phyloP scores from a whole-genome alignment of 768 basidiomycete genomes.

The Leccinum pellstonianum region DNA sequence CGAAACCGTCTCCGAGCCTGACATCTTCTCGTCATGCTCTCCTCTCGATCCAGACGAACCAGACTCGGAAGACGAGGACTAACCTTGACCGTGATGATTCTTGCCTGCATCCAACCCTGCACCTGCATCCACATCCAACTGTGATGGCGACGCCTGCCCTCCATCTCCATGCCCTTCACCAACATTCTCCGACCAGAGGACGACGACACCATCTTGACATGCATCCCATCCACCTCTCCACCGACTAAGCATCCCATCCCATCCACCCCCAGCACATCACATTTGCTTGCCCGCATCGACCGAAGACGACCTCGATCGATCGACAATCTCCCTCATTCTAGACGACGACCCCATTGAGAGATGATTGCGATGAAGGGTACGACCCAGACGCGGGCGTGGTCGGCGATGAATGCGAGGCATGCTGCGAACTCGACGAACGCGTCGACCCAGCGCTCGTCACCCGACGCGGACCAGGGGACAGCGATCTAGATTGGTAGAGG shows the following conservation, averaged over 20 bases:
- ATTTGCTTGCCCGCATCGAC: constrained; percentile 23
- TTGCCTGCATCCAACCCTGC: constrained; percentile 5
- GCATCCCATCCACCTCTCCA: constrained; percentile 10
- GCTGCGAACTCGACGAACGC: constrained; percentile 10
- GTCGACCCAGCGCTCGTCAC: constrained; percentile 6
- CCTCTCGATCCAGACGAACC: too few species aligned
- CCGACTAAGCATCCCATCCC: constrained; percentile 16
- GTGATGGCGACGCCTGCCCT: neutral
- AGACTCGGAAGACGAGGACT: neutral
- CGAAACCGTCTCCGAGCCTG: neutral
- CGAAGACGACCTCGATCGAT: constrained; percentile 25
- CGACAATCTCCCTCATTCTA: constrained; percentile 30
- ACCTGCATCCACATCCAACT: neutral
- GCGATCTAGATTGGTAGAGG: constrained; percentile 16
- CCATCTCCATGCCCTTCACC: constrained; percentile 1
- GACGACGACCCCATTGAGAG: constrained; percentile 8
- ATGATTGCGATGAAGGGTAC: constrained; percentile 10
- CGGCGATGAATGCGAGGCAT: constrained; percentile 7
- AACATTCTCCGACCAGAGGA: constrained; percentile 7
- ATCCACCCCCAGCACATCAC: constrained; percentile 5
- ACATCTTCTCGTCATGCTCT: neutral
- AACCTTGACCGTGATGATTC: neutral
- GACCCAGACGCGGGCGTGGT: constrained; percentile 11
- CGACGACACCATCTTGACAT: neutral
- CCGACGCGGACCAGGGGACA: constrained; percentile 15